phyloP scores from a whole-genome alignment of 345 rosid genomes.

The Brassica rapa region DNA sequence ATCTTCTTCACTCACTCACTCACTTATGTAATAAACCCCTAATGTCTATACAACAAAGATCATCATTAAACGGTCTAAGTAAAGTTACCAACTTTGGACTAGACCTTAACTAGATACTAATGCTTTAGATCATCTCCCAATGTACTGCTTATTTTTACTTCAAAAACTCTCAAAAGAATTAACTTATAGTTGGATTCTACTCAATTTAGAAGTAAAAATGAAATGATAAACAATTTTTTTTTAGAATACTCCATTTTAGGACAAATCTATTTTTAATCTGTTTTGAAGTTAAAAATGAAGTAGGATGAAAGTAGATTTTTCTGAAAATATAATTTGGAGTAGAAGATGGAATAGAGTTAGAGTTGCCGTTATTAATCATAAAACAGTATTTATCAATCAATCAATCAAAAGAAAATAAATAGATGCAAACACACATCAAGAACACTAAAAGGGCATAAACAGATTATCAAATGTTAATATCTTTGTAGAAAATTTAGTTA shows the following conservation, averaged over 20 bases:
- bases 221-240: too few species aligned
- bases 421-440: slow-evolving; percentile 8
- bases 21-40: slow-evolving; percentile 22
- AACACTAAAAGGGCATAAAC: neutral
- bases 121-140: neutral
- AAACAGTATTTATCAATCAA: neutral
- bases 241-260: too few species aligned
- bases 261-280: too few species aligned
- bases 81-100: slow-evolving; percentile 14
- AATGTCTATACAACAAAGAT: neutral
- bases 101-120: neutral
- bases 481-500: neutral
- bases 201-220: too few species aligned
- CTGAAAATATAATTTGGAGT: too few species aligned
- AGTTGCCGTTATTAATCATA: neutral
- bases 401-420: neutral
- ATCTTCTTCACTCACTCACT: slow-evolving; percentile 12
- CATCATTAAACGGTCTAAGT: neutral
- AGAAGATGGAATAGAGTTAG: too few species aligned
- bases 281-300: too few species aligned
- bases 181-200: too few species aligned
- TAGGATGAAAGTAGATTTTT: too few species aligned
- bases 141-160: too few species aligned
- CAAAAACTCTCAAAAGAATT: too few species aligned
- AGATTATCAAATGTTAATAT: neutral